Conservation (phyloP, 441 rosid species). For the Pelargonium fulgidum region DNA sequence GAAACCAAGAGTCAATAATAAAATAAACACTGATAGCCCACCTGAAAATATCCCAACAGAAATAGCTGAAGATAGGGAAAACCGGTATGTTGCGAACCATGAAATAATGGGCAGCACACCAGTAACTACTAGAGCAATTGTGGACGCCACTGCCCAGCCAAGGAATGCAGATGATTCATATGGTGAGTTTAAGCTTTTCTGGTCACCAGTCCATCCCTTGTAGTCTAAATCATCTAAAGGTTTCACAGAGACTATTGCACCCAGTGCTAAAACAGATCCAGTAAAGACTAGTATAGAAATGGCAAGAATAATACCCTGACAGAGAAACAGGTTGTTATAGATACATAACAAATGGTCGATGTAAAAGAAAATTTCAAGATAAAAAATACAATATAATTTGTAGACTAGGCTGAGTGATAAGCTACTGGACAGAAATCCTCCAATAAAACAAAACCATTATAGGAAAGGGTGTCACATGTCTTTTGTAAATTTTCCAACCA, state of each 20-base stretch:
- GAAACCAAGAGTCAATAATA: constrained; percentile 10
- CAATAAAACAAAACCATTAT: not conserved
- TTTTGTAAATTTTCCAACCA: not conserved
- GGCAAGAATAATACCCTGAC: constrained; percentile 73
- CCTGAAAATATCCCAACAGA: constrained; percentile 84
- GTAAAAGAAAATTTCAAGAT: constrained; percentile 6
- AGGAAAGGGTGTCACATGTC: not conserved
- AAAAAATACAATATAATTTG: constrained; percentile 2
- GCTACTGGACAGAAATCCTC: not conserved
- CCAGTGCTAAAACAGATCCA: constrained; percentile 79
- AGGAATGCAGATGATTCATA: constrained; percentile 86
- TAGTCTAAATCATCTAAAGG: constrained; percentile 82
- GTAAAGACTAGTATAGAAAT: constrained; percentile 56
- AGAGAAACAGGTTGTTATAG: constrained; percentile 23
- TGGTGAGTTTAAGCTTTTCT: constrained; percentile 60
- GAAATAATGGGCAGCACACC: constrained; percentile 95
- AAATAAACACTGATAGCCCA: constrained; percentile 29
- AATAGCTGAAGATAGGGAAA: constrained; percentile 86
- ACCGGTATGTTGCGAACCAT: constrained; percentile 96
- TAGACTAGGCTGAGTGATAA: not conserved
- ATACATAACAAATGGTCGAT: constrained; percentile 17
- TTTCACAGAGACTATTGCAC: constrained; percentile 81
- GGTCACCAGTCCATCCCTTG: constrained; percentile 69
- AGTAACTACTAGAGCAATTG: constrained; percentile 79
- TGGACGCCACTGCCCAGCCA: constrained; percentile 99